Evolutionary conservation across 2,329 filamentous ascomycete species (phyloP), one percentile per base, ranked within the genome.

Genomic region (Colletotrichum plurivorum): DNA sequence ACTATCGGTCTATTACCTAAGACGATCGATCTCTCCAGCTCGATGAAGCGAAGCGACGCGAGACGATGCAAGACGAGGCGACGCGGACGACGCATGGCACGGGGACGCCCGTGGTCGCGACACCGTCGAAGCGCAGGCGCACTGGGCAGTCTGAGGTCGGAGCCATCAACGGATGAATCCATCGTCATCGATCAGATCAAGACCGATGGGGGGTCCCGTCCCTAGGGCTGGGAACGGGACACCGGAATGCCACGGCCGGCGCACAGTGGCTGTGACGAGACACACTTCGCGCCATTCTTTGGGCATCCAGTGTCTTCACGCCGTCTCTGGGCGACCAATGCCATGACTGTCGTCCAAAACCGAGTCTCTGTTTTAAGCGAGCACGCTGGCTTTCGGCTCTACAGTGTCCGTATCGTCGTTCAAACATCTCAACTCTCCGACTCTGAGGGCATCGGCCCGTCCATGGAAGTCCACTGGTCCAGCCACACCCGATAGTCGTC

Each of bases 401-500:
- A 18, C 57, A 27, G 15, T 46, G 52, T 25, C 45, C 16, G 52
- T n/a, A 31, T 36, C n/a, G 41, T 12, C 61, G 25, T 39, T 48
- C n/a, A 36, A 15, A 52, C 48, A n/a, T 55, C 49, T 69, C 51
- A 69, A 51, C 52, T 45, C 43, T 51, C 49, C 45, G 67, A 66
- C 25, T 66, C 62, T 13, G 62, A 27, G 49, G 62, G 67, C 51
- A 56, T 22, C 43, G 57, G 61, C 31, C 67, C 67, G 22, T 69
- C 67, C 27, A 69, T 66, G 39, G 25, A 18, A 51, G 62, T 36
- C 67, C 67, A 69, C 51, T 64, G 59, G 51, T 68, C 66, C 6
- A 71, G 59, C 69, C 69, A 71, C 27, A 71, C 69, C 56, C 64
- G 65, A 52, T 71, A 71, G 41, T 52, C 46, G 22, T 56, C 60